Base-by-base conservation (phyloP, 2,329 filamentous ascomycete genomes). In the Elsinoe batatas region DNA sequence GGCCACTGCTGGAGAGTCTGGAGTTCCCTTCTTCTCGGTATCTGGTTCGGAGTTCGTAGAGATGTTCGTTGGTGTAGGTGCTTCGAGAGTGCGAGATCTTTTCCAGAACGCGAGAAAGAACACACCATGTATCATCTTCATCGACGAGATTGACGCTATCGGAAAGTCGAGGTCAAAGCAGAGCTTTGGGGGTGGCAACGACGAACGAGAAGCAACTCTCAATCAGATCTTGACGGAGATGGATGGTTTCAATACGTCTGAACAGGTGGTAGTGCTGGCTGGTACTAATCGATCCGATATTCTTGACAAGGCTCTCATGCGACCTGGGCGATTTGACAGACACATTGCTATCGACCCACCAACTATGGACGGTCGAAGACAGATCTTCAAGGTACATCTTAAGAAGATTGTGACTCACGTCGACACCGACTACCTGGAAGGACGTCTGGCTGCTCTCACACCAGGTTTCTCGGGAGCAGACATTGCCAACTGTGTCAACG, bases 161-260 rank as follows among this genome's bases (percentile, higher is more conserved):
- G 93, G 93, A 64, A 89, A 91, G 68, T 87, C 91, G 56, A 83
- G 93, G 73, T 79, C 84, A 18, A 94, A 95, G 68, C 82, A 85
- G 35, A 86, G 85, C 61, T 88, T 88, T 57, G 86, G 87, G 37
- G 91, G 91, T 61, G 93, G 93, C 59, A 97, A 97, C 67, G 93
- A 98, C 67, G 93, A 98, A 74, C 86, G 93, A 59, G 93, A 98
- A 74, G 88, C 88, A 47, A 98, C 93, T 0, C 83, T 98, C 26
- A 98, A 98, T 72, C 93, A 98, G 74, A 97, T 98, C 59, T 77
- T 98, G 54, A 98, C 93, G 0, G 93, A 98, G 71, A 98, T 98
- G 93, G 93, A 98, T 69, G 93, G 91, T 57, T 97, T 97, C 82
- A 96, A 96, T 72, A 97, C 91, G 6, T 82, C 85, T 1, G 91